Base-by-base conservation (phyloP, 495 filamentous ascomycete genomes). In the Hypoxylon intermedium region DNA sequence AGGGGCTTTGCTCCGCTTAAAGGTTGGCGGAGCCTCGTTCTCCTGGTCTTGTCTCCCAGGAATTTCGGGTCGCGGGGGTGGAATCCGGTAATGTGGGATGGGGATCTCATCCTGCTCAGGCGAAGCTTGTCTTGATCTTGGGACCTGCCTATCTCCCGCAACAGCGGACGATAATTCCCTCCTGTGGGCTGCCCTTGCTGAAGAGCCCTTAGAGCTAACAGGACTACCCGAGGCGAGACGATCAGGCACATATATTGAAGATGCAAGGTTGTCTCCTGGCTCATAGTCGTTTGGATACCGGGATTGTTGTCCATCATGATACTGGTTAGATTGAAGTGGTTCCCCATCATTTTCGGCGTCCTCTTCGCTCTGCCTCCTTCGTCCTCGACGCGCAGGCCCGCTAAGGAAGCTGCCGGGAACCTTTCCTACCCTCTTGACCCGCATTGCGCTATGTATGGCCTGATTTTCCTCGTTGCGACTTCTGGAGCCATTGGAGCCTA, bases 21-120 rank as follows among this genome's bases (percentile, higher is more conserved):
- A 91, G 0, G 88, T 88, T 16, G 88, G 84, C 6, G 88, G 90
- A 6, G 84, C 84, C 47, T 92, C 88, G 70, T 94, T 95, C 69
- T 95, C 91, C 68, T 95, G 88, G 70, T 93, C 89, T 41, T 83
- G 77, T 21, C 72, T 66, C 1, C 85, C 83, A 6, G 87, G 85
- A 23, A 91, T 54, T 34, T 76, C 71, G 1, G 79, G 68, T 9
- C 82, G 79, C 19, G 85, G 78, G 12, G 83, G 79, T 16, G 87
- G 86, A n/a, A 89, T 76, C 54, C 83, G 89, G 75, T 86, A 91
- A 4, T 81, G 75, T n/a, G 85, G 85, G 38, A 71, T 69, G 1
- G 43, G 45, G 6, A 71, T 69, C 24, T 73, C 68, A 44, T 68
- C 73, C 6, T 70, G 54, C 13, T 72, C 71, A 7, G 60, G 68